Evolutionary conservation across 2,329 filamentous ascomycete species (phyloP).

Genomic region (Colletotrichum viniferum): DNA sequence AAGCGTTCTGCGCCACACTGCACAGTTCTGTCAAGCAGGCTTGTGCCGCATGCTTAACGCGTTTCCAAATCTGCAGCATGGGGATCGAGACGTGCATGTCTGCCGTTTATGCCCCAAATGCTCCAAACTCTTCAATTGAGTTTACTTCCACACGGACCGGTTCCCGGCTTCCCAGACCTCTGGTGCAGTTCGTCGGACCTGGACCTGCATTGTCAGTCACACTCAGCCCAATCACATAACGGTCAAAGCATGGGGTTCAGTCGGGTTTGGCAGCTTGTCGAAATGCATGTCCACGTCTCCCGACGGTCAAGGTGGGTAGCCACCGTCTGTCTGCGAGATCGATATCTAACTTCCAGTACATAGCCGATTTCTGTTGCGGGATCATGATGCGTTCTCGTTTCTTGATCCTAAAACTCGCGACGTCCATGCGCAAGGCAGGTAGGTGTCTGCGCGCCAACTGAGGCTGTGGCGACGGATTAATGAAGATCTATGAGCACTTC

Average conservation of each 20-base stretch:
- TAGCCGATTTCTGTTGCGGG: background rate
- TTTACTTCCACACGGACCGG: background rate
- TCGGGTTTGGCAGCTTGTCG: background rate
- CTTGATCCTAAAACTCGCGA: background rate
- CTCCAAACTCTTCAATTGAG: background rate
- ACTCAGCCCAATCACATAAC: background rate
- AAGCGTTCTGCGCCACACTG: background rate
- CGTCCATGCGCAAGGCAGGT: background rate
- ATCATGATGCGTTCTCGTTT: background rate
- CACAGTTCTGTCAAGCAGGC: background rate
- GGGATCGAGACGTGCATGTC: background rate
- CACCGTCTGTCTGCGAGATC: background rate
- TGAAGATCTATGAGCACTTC: background rate
- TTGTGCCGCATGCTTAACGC: background rate
- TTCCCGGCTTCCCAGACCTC: background rate
- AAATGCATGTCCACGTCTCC: slow-evolving; percentile 5
- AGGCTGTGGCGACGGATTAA: background rate
- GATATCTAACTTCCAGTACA: background rate
- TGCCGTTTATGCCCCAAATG: background rate
- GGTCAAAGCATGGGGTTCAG: slow-evolving; percentile 5
- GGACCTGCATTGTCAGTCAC: background rate
- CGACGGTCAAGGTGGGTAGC: background rate
- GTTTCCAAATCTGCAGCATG: background rate
- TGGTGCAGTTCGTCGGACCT: background rate
- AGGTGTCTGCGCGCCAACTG: background rate